A percentile compares a stretch with the other conserved stretches of the same genome.
Evolutionary conservation across 2,329 filamentous ascomycete genomes (phyloP).

Genomic region (Phialocephala sp.): DNA sequence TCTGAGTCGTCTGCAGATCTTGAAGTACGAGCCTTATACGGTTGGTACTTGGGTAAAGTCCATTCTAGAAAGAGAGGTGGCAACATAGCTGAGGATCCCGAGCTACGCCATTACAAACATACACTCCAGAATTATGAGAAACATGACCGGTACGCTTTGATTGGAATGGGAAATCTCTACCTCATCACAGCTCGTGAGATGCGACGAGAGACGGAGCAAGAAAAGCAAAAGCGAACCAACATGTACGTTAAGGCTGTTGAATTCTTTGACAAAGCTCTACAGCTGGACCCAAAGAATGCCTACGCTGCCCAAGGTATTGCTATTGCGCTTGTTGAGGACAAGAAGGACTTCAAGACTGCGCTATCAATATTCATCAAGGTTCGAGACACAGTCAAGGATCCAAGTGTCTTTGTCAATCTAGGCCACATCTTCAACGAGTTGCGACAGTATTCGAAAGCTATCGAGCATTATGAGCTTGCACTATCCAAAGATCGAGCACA

Average conservation of each 20-base stretch:
- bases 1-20: conserved; percentile 83
- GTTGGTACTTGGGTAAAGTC: conserved; percentile 89
- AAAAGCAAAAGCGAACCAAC: conserved; percentile 88
- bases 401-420: conserved; percentile 88
- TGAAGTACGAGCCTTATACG: conserved; percentile 90
- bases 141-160: conserved; percentile 95
- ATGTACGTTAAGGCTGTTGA: conserved; percentile 92
- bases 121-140: conserved; percentile 94
- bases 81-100: conserved; percentile 86
- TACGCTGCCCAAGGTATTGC: conserved; percentile 96
- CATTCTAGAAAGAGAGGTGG: conserved; percentile 78
- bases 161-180: conserved; percentile 93
- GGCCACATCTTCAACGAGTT: conserved; percentile 92
- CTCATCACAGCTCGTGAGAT: conserved; percentile 90
- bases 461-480: conserved; percentile 90
- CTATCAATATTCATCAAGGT: conserved; percentile 90
- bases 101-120: conserved; percentile 95
- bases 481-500: conserved; percentile 65
- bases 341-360: conserved; percentile 83
- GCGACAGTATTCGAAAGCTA: conserved; percentile 87
- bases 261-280: conserved; percentile 97
- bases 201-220: conserved; percentile 85
- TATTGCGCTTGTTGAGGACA: conserved; percentile 92
- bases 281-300: conserved; percentile 92
- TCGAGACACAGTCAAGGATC: conserved; percentile 86